Conservation (phyloP, 2,329 filamentous ascomycete genomes). For the Thelonectria blattea region DNA sequence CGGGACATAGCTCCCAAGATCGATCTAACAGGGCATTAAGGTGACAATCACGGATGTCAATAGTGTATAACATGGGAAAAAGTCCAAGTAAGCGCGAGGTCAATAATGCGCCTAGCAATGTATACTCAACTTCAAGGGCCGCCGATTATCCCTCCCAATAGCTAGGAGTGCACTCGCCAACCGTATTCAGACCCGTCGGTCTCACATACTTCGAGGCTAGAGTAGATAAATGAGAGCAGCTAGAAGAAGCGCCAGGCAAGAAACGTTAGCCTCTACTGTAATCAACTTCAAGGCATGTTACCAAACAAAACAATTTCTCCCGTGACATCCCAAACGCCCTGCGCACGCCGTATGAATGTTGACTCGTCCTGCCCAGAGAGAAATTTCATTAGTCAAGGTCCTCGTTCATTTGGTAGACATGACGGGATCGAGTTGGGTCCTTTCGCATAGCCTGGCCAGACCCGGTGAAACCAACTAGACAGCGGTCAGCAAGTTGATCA, state of each 20-base stretch:
- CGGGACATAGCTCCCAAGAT: conserved; percentile 57
- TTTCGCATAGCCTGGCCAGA: conserved; percentile 97
- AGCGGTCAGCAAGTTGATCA: conserved; percentile 28
- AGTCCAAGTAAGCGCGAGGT: neutral
- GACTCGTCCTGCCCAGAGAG: conserved; percentile 37
- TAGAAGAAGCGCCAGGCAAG: conserved; percentile 33
- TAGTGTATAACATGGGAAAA: conserved; percentile 3
- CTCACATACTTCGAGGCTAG: conserved; percentile 32
- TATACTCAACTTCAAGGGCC: conserved; percentile 18
- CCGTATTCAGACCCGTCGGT: conserved; percentile 22
- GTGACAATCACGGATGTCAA: conserved; percentile 7
- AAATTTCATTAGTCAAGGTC: conserved; percentile 67
- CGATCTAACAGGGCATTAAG: conserved; percentile 32
- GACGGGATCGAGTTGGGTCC: conserved; percentile 79
- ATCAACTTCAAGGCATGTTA: conserved; percentile 44
- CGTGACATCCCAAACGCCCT: conserved; percentile 36
- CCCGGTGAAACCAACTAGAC: conserved; percentile 89
- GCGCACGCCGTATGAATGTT: conserved; percentile 27
- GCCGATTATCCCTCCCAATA: conserved; percentile 16
- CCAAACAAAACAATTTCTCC: conserved; percentile 41
- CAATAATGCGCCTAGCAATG: conserved; percentile 26
- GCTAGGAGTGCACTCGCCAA: conserved; percentile 32
- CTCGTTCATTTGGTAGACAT: conserved; percentile 81
- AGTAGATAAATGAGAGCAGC: conserved; percentile 24
- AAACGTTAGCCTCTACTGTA: conserved; percentile 52